Conservation (phyloP, 495 filamentous ascomycete species). For the Penicillium waksmanii region DNA sequence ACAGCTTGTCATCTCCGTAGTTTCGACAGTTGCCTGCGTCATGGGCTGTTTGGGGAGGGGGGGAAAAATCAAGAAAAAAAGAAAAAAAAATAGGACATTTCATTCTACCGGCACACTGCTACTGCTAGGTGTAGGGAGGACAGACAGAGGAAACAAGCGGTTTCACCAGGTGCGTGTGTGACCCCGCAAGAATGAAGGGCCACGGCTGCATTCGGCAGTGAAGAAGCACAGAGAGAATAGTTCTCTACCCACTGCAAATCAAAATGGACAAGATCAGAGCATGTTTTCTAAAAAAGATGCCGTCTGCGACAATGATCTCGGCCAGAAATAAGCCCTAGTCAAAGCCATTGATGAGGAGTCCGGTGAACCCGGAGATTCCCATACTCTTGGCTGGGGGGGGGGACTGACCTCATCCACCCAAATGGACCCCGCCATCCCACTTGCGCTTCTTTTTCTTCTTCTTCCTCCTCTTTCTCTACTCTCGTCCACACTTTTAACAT, state of each 20-base stretch:
- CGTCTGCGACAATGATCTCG: not conserved
- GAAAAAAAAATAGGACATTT: not conserved
- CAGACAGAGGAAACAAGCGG: too few species aligned
- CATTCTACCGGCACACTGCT: not conserved
- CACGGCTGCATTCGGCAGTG: slow-evolving; percentile 14
- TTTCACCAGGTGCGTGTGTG: slow-evolving; percentile 7
- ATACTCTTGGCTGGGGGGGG: slow-evolving; percentile 1
- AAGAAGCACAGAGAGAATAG: not conserved
- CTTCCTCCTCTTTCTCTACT: slow-evolving; percentile 2
- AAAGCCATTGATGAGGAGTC: slow-evolving; percentile 10
- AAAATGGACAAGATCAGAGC: not conserved
- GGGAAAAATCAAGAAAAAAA: slow-evolving; percentile 6
- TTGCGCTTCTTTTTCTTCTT: slow-evolving; percentile 20
- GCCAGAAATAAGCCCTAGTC: not conserved
- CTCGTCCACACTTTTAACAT: not conserved
- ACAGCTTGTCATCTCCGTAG: slow-evolving; percentile 21
- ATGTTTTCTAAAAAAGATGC: not conserved
- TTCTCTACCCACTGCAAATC: not conserved
- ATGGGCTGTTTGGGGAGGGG: slow-evolving; percentile 11
- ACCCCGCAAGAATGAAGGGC: slow-evolving; percentile 7
- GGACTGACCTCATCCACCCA: slow-evolving; percentile 33
- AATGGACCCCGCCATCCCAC: slow-evolving; percentile 34
- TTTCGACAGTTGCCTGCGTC: slow-evolving; percentile 10
- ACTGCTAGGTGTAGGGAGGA: too few species aligned
- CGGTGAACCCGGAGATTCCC: slow-evolving; percentile 37